Percentiles rank a stretch among this genome's conserved stretches.
phyloP scores from a whole-genome alignment of 164 flowering plant genomes.

The Warburgia ugandensis region DNA sequence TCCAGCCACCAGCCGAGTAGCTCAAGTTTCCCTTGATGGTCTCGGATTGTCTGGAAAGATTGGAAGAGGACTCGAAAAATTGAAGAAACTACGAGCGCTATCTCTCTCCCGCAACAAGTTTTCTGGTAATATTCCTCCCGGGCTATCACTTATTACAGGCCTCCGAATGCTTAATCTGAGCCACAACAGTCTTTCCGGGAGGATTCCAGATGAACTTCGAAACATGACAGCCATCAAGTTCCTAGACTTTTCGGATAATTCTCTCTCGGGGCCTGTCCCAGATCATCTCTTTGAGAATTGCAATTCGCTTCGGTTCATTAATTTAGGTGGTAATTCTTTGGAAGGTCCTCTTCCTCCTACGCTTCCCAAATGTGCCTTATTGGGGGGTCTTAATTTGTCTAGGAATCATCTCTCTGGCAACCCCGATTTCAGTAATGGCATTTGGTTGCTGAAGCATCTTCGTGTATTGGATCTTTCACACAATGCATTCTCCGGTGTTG shows the following conservation, averaged over 20 bases:
- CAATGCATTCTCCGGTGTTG: constrained; percentile 50
- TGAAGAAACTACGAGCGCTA: constrained; percentile 36
- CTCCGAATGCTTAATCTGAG: constrained; percentile 55
- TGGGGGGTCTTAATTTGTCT: constrained; percentile 59
- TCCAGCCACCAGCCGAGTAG: constrained; percentile 42
- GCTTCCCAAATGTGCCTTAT: constrained; percentile 25
- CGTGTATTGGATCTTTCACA: constrained; percentile 61
- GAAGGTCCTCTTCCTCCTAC: constrained; percentile 61
- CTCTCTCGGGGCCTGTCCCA: constrained; percentile 54
- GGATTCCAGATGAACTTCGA: constrained; percentile 25
- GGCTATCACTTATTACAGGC: constrained; percentile 17
- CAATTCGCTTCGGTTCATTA: constrained; percentile 38
- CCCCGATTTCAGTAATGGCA: constrained; percentile 37
- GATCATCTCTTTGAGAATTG: constrained; percentile 41
- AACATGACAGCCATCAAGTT: constrained; percentile 29
- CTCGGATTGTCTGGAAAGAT: constrained; percentile 63
- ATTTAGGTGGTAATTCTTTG: constrained; percentile 45
- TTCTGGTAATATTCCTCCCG: constrained; percentile 40
- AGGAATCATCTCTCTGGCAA: constrained; percentile 54
- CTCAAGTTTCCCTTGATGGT: constrained; percentile 42
- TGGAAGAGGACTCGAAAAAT: constrained; percentile 56
- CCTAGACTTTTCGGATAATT: constrained; percentile 60
- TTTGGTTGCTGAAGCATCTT: constrained; percentile 50
- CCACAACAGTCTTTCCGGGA: constrained; percentile 52
- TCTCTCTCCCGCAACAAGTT: constrained; percentile 61